Evolutionary conservation across 495 filamentous ascomycete genomes (phyloP), one percentile per base, ranked within the genome.

Genomic region (Bombardia bombarda): DNA sequence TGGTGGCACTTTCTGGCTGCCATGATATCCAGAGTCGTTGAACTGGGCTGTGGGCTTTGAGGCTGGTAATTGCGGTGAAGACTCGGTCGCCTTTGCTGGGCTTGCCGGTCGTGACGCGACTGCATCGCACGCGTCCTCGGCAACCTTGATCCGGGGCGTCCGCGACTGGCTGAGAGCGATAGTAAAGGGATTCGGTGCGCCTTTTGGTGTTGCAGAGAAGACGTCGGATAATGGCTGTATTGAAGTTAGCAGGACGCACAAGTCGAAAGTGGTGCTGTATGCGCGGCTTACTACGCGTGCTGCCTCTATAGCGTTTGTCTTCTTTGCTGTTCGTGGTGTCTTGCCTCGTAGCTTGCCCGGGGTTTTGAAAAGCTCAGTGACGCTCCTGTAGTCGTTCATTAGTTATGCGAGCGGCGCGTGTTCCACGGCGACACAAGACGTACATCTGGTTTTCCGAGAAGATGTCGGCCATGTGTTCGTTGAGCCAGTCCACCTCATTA

Each of bases 401-500:
- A 19, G 26, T 16, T 6, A 23, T 13, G 17, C 7, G 28, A 42
- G 3, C 26, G 14, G 14, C 18, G 16, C 13, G 23, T 1, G 25
- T 8, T 9, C 14, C 21, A 19, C n/a, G 32, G 17, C 21, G 5
- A 32, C 17, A 18, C 6, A 44, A 34, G 43, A 74, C 82, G 53
- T 66, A 89, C 87, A 87, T 72, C 63, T 90, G 80, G 59, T 86
- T 84, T 50, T 82, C 80, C 50, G 78, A 84, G 58, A 97, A 94
- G 45, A 96, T 86, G 50, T 94, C 87, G 22, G 79, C 79, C 90
- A 96, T 95, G 63, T 96, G 90, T 63, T 96, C 90, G 55, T 95
- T 95, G 52, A 96, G 65, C 88, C 90, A 96, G 52, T 92, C 90
- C 57, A 95, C 68, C 54, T 97, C 90, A 65, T 94, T 89, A 32